phyloP scores from a whole-genome alignment of 192 early-diverging fungal genomes.

The Chytriomyces sp. region DNA sequence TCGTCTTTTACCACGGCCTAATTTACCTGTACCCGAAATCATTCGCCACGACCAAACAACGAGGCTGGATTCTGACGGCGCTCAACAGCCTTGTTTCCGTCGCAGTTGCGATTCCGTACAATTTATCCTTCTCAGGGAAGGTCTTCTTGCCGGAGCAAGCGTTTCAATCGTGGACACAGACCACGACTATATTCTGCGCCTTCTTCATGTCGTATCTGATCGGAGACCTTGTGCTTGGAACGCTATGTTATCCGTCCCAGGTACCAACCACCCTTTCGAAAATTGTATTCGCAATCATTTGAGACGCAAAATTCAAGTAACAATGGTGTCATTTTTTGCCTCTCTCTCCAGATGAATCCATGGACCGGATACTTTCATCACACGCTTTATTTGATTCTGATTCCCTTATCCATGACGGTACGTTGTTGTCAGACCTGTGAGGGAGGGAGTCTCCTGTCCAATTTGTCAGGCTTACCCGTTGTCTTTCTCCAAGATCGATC shows the following conservation, averaged over 20 bases:
- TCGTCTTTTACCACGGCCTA: slow-evolving; percentile 21
- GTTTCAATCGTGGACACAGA: slow-evolving; percentile 14
- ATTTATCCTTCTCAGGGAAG: slow-evolving; percentile 18
- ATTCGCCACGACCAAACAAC: slow-evolving; percentile 53
- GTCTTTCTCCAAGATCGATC: slow-evolving; percentile 50
- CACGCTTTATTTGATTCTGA: slow-evolving; percentile 54
- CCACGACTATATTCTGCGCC: slow-evolving; percentile 46
- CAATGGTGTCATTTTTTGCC: not conserved
- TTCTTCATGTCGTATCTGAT: slow-evolving; percentile 62
- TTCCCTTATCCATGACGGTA: slow-evolving; percentile 13
- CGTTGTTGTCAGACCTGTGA: not conserved
- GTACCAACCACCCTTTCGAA: not conserved
- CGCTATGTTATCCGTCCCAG: slow-evolving; percentile 52
- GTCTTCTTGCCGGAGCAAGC: slow-evolving; percentile 12
- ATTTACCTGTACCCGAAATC: slow-evolving; percentile 24
- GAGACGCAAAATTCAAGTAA: too few species aligned
- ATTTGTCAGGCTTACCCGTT: not conserved
- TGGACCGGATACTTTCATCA: slow-evolving; percentile 72
- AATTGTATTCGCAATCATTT: too few species aligned
- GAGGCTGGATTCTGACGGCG: slow-evolving; percentile 56
- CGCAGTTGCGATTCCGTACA: slow-evolving; percentile 41
- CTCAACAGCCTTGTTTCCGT: slow-evolving; percentile 42
- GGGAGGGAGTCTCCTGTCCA: not conserved
- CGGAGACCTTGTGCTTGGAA: slow-evolving; percentile 62
- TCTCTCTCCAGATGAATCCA: slow-evolving; percentile 48